Base-by-base conservation (phyloP, 2,329 filamentous ascomycete species). In the Bipolaris oryzae region DNA sequence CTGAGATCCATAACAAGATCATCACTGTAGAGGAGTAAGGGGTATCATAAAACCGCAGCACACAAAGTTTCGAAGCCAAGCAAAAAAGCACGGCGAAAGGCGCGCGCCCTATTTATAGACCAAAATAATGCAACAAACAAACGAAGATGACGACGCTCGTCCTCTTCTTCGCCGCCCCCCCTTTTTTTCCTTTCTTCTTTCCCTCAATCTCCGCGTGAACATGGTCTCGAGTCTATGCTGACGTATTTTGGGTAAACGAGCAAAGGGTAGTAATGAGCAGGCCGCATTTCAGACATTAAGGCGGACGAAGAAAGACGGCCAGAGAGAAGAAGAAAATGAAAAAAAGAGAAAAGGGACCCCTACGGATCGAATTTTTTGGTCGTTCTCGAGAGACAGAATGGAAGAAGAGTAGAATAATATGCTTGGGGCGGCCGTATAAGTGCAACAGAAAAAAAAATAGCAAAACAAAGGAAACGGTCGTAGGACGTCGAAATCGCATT, bases 401-500 rank as follows among this genome's bases (percentile, higher is more conserved):
- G 23, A n/a, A 3, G 25, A 44, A 44, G 18, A n/a, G 25, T 33
- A 25, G 23, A 23, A 23, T 20, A 2, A 11, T 47, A 15, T 38
- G 23, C 38, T 18, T 38, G n/a, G 9, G 28, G 45, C 34, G 53
- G 43, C 58, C 53, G 54, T 46, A 16, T 35, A 35, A 13, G 42
- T 35, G 16, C 28, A 31, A 31, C 28, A 31, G 4, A 5, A 25
- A 5, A 31, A 4, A 31, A 18, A 37, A 28, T 20, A 39, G 21
- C 48, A 42, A 53, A 16, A 72, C 68, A 73, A 66, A 74, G 56
- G 67, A 67, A 67, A 74, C 9, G 52, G 56, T 73, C 70, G 63
- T 71, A 59, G 58, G 60, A 67, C 70, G 68, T 70, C 58, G 66
- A 71, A 69, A 72, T 71, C 68, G 55, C 70, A 74, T 71, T 71